Evolutionary conservation across 768 basidiomycete genomes (phyloP).

Genomic region (Cystofilobasidium ferigula): DNA sequence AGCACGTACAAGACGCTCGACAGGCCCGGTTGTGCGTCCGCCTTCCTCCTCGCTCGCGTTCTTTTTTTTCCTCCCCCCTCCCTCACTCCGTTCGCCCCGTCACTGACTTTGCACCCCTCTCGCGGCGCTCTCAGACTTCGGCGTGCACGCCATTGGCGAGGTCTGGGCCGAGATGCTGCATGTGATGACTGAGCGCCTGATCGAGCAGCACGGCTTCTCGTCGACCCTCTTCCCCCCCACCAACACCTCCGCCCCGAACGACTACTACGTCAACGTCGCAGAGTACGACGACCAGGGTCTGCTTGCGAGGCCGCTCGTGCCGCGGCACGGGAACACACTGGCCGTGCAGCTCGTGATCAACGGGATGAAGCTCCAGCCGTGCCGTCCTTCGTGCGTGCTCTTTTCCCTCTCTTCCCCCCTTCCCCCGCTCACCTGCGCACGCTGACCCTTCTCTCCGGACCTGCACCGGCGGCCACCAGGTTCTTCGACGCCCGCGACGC

Average conservation of each 20-base stretch:
- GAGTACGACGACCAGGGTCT: constrained; percentile 40
- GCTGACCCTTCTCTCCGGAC: not conserved
- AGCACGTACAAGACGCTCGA: constrained; percentile 90
- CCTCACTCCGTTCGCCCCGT: too few relatives aligned
- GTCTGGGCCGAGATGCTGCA: constrained; percentile 68
- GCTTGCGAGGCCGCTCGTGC: constrained; percentile 53
- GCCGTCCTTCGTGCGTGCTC: constrained; percentile 51
- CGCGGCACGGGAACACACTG: constrained; percentile 85
- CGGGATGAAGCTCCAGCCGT: constrained; percentile 91
- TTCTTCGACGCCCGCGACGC: constrained; percentile 86
- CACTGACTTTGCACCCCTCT: too few relatives aligned
- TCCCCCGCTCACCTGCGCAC: constrained; percentile 24
- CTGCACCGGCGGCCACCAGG: too few relatives aligned
- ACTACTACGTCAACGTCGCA: constrained; percentile 55
- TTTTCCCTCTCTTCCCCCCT: not conserved
- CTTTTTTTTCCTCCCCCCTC: not conserved
- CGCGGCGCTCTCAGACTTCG: constrained; percentile 41
- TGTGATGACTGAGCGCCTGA: constrained; percentile 45
- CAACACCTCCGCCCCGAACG: constrained; percentile 55
- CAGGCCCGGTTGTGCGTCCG: constrained; percentile 54
- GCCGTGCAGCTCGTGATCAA: constrained; percentile 55
- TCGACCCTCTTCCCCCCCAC: constrained; percentile 70
- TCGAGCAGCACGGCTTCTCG: constrained; percentile 70
- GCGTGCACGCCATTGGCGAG: constrained; percentile 53
- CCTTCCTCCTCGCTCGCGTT: constrained; percentile 16